Conservation (phyloP, 148 eudicot genomes). For the Bassia scoparia region DNA sequence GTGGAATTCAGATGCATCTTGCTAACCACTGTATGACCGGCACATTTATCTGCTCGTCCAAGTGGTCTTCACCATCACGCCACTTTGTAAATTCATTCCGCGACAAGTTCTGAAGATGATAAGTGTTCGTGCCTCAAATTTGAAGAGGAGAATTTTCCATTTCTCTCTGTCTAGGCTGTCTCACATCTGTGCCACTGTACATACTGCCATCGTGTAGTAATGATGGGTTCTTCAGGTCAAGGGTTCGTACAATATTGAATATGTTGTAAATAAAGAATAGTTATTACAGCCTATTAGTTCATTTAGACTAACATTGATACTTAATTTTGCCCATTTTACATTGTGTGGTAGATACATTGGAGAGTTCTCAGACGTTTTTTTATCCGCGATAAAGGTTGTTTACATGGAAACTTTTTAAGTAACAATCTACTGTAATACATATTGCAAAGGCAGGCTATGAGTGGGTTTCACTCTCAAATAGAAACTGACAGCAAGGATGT, state of each 20-base stretch:
- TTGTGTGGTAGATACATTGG: no score
- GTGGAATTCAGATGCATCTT: conserved; percentile 60
- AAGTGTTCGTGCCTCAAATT: conserved; percentile 76
- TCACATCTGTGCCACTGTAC: conserved; percentile 84
- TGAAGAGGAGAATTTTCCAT: conserved; percentile 87
- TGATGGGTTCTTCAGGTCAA: conserved; percentile 72
- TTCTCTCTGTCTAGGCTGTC: conserved; percentile 81
- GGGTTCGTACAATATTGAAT: conserved; percentile 80
- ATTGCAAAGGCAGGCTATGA: background rate
- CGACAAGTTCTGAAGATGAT: conserved; percentile 88
- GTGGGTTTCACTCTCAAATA: background rate
- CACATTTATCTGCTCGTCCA: conserved; percentile 76
- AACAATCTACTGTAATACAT: no score
- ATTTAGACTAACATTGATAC: no score
- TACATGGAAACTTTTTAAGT: no score
- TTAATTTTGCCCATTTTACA: no score
- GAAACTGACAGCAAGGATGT: background rate
- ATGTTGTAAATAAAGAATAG: conserved; percentile 42
- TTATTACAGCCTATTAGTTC: no score
- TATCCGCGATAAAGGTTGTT: no score
- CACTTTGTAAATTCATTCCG: conserved; percentile 73
- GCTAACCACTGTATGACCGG: conserved; percentile 73
- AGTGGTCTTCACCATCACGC: conserved; percentile 78
- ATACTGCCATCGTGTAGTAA: conserved; percentile 88
- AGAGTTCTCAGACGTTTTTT: no score